Evolutionary conservation across 73 alveolate genomes (phyloP), one percentile per base, ranked within the genome.

Genomic region (Paramecium pentaurelia): DNA sequence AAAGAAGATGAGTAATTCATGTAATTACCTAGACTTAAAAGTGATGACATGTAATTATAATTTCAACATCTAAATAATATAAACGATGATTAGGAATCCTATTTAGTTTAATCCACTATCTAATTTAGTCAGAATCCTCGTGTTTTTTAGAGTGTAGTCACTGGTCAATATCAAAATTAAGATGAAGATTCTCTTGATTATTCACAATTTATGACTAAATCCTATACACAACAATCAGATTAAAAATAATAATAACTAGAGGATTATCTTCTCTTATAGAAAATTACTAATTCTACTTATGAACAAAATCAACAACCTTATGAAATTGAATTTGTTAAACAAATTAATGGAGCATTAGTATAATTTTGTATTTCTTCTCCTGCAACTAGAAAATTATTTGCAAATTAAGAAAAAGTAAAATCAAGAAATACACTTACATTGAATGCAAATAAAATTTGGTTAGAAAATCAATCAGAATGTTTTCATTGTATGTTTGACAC

Each of bases 401-500:
- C 71, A 2, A 80, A 49, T 49, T n/a, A 60, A 73, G 58, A 73
- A 38, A 22, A 80, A 22, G 91, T 80, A 2, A 80, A 47, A 49
- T 25, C 47, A 5, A 80, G 91, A 80, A 28, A 40, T 6, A 77
- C 91, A 9, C 49, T 80, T 20, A 38, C 32, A 0, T 25, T 18
- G 30, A 80, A 80, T 80, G 58, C 71, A 22, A 80, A 80, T n/a
- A 80, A 80, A 45, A 80, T 80, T 22, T 80, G 91, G 91, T 47
- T 80, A 22, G 91, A 80, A 80, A 80, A 80, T 80, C 51, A 80
- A 80, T 25, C 75, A 3, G 91, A 80, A 14, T 80, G 91, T 18
- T 34, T 80, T 44, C 91, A 80, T 80, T 27, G 77, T 27, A 80
- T 80, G 91, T 80, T 80, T 44, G 71, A 80, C 3, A 80, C 91